Evolutionary conservation across 2,329 filamentous ascomycete species (phyloP), one percentile per base, ranked within the genome.

Genomic region (Epichloe coenophiala): DNA sequence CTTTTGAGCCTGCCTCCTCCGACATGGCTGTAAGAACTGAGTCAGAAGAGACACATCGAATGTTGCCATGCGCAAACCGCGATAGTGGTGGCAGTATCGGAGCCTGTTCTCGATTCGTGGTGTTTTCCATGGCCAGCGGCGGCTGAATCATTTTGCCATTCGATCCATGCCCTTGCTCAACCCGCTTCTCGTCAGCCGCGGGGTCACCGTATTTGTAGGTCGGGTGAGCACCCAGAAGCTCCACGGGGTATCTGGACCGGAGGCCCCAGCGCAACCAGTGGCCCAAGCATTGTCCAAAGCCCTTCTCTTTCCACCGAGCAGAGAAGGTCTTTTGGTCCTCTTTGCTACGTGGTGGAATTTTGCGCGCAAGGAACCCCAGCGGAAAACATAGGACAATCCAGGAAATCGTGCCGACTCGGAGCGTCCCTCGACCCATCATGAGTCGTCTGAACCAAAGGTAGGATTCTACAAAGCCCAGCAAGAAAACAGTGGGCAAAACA

Each of bases 361-460:
- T 47, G 17, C 56, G 49, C 4, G 51, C 56, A 41, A 58, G 51
- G 41, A 54, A 56, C 19, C 56, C 38, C 27, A 45, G 37, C 12
- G 50, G 50, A 4, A 44, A 36, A 23, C 45, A 51, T n/a, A 51
- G 50, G 36, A 58, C 21, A 23, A 60, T 60, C 63, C 64, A 66
- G 53, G 51, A 58, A 23, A 62, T 33, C 21, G 63, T 65, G 21
- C 61, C 62, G 15, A 64, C 55, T 15, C 62, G 57, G 13, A 64
- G 54, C 7, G 63, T 53, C 43, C 48, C 47, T 52, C 59, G 57
- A 31, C 64, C 63, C 4, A 55, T 52, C 61, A 65, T 65, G 47
- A 65, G 49, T 19, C 60, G 53, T n/a, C 56, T 55, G 54, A 63
- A 65, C 63, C 64, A 65, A 44, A 61, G 53, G 52, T 56, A 65